Evolutionary conservation across 192 early-diverging fungal species (phyloP), one percentile per base, ranked within the genome.

Genomic region (Gryganskiella cystojenkinii): DNA sequence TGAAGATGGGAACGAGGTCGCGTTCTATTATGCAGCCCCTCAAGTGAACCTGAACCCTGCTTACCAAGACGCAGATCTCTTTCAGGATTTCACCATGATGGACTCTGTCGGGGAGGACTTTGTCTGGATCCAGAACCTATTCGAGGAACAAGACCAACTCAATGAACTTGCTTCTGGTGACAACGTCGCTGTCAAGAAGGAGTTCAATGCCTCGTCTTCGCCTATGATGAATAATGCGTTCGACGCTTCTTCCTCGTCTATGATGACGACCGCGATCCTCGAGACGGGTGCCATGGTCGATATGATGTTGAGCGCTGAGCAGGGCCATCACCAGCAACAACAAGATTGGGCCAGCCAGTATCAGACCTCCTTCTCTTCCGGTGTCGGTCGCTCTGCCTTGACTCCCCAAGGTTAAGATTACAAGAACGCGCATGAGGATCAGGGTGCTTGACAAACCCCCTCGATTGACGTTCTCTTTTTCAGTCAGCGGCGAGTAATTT

Each of bases 91-190:
- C 30, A 56, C 65, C 13, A 62, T 76, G 73, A 69, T 61, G 57
- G 61, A 76, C 20, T 24, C 74, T 50, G 34, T 78, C 8, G 74
- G 74, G 1, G 74, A 78, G 43, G 42, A 64, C 52, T 78, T 78
- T 53, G 67, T 69, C 19, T 78, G 74, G 74, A 51, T 78, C 45
- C 47, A 78, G 61, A 78, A 78, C 30, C 34, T 78, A 42, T 78
- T 78, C 69, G 74, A 78, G 5, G 67, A 61, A 22, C 28, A 25
- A 9, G 34, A 56, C 55, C 28, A 25, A 5, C 19, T 56, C 27
- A 9, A 56, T 14, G 57, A 59, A 24, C 45, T 34, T 4, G 35
- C 34, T 19, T n/a, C 40, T 20, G 47, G 25, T n/a, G 42, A 22
- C 0, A 27, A 34, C 15, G 52, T 10, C 13, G 11, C 17, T 54